Evolutionary conservation across 352 stramenopile species (phyloP), one percentile per base, ranked within the genome.

Genomic region (Peronospora tabacina): DNA sequence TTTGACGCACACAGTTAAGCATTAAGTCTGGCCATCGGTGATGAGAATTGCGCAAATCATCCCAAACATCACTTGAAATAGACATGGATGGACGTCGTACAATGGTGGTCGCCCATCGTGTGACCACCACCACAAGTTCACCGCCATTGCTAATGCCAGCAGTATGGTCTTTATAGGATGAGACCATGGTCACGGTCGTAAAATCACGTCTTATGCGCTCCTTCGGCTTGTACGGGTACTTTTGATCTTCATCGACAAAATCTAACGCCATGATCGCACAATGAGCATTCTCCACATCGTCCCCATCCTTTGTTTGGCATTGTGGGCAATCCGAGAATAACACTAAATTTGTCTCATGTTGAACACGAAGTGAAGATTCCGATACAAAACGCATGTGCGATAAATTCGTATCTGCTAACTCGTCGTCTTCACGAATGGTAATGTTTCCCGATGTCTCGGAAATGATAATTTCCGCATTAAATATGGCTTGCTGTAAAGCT

Each of bases 381-480:
- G 68, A 71, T 4, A 77, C 65, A 17, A 82, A 70, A 9, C 72
- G 70, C 49, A 72, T 70, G 26, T 84, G 70, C 7, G 69, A 69
- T n/a, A 77, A 44, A 40, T 67, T 65, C 15, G 64, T 46, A 13
- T 78, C 66, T 33, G 51, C 61, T 26, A 71, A 64, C 44, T 85
- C 73, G 49, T 88, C 76, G 37, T 87, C 75, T 35, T 87, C 76
- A 20, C 76, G 71, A 46, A 87, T 82, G 11, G 73, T 87, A 36
- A 87, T 82, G 45, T 81, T 72, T 15, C 75, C 76, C 0, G 78
- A 59, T 6, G 56, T 71, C 47, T 87, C 76, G 6, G 76, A 85
- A 52, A 85, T 77, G 28, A 72, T 79, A 51, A 87, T 82, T 55
- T 87, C 76, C 6, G 76, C 58, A 48, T 85, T 87, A 43, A 67